Conservation (phyloP, 2,329 filamentous ascomycete genomes). For the Aspergillus neoniger region DNA sequence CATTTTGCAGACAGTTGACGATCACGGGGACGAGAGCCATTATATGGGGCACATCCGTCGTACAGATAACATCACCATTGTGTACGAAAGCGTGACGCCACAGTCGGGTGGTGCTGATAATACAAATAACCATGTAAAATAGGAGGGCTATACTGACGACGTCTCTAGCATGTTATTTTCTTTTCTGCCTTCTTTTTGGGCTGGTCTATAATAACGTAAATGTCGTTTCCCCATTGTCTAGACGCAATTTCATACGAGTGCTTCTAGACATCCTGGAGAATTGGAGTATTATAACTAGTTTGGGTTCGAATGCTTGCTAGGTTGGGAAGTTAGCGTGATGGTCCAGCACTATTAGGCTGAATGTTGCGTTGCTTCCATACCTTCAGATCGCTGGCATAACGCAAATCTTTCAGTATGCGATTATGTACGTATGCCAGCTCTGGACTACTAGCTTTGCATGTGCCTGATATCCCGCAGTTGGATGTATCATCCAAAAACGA, state of each 20-base stretch:
- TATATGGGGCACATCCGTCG: constrained; percentile 17
- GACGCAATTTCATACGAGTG: not conserved
- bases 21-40: constrained; percentile 8
- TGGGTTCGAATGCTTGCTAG: not conserved
- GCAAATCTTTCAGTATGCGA: not conserved
- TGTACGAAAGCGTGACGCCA: constrained; percentile 9
- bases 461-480: not conserved
- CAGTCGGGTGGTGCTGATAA: not conserved
- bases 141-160: not conserved
- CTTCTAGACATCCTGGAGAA: not conserved
- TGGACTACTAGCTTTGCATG: not conserved
- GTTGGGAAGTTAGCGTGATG: not conserved
- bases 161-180: not conserved
- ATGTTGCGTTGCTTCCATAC: not conserved
- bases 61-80: constrained; percentile 20
- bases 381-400: not conserved
- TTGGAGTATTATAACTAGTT: not conserved
- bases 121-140: not conserved
- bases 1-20: constrained; percentile 21
- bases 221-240: not conserved
- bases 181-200: not conserved
- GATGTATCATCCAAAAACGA: constrained; percentile 63
- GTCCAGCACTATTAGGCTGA: no score
- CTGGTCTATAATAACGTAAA: not conserved
- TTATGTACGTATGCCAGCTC: not conserved